A percentile compares a stretch with the other conserved stretches of the same genome.
phyloP scores from a whole-genome alignment of 2,329 filamentous ascomycete genomes.

The Fusarium nisikadoi region DNA sequence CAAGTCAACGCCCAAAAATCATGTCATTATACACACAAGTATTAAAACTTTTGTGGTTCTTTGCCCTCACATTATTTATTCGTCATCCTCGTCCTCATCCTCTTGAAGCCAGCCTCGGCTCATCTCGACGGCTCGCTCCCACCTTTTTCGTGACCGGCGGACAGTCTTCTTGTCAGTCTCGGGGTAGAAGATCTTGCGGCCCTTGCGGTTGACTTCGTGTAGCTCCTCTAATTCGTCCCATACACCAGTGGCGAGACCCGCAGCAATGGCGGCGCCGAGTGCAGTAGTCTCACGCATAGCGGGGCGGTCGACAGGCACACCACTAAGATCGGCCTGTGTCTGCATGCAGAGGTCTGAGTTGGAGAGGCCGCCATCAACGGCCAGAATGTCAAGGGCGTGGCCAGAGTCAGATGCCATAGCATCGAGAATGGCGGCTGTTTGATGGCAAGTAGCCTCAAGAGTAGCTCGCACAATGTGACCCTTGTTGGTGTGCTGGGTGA shows the following conservation, averaged over 20 bases:
- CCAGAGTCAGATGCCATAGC: conserved; percentile 90
- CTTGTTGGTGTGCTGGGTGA: conserved; percentile 85
- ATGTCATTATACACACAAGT: conserved; percentile 17
- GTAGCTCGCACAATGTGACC: conserved; percentile 91
- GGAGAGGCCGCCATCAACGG: conserved; percentile 90
- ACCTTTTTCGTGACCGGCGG: conserved; percentile 58
- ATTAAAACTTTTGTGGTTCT: background rate
- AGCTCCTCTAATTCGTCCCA: conserved; percentile 82
- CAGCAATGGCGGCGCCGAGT: conserved; percentile 87
- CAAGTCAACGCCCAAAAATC: conserved; percentile 20
- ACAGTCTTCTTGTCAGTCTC: conserved; percentile 61
- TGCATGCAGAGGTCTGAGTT: conserved; percentile 92
- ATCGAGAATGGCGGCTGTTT: conserved; percentile 90
- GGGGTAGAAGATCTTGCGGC: conserved; percentile 76
- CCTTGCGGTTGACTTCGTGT: conserved; percentile 75
- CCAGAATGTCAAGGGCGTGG: conserved; percentile 77
- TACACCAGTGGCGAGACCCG: conserved; percentile 82
- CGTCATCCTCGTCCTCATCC: conserved; percentile 42
- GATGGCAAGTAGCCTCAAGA: conserved; percentile 90
- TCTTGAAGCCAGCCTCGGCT: conserved; percentile 63
- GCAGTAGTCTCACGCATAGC: conserved; percentile 92
- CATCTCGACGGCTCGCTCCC: conserved; percentile 70
- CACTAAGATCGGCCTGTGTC: conserved; percentile 86
- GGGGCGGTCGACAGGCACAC: conserved; percentile 84
- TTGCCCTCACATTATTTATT: background rate